These are phyloP conservation scores for Kwoniella bestiolae DNA, from an alignment of 768 basidiomycete species.

Conservation along the genomic window DNA sequence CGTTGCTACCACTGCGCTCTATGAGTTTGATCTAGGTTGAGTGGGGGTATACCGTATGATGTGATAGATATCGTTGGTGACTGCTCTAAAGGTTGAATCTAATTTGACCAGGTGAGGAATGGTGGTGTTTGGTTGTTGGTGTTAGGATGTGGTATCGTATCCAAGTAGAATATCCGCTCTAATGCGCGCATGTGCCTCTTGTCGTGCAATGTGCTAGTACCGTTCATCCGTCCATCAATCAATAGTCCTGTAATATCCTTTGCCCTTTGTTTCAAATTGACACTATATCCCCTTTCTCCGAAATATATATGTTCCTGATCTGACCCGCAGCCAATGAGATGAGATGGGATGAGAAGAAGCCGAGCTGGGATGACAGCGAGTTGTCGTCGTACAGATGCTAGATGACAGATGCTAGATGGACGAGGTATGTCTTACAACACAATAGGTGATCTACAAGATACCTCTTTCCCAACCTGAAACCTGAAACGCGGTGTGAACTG, in stretches of 20 bases:
- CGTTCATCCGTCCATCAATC: not conserved
- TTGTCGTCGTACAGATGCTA: too few species aligned
- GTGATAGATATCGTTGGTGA: too few species aligned
- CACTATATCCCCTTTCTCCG: not conserved
- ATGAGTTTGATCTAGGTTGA: too few species aligned
- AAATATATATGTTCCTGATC: not conserved
- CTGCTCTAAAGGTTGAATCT: too few species aligned
- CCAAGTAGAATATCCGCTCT: not conserved
- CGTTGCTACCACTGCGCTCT: too few species aligned
- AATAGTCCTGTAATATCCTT: not conserved
- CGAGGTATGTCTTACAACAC: not conserved
- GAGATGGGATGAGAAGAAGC: not conserved
- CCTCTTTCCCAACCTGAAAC: not conserved
- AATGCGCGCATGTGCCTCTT: too few species aligned
- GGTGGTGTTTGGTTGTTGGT: not conserved
- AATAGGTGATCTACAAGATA: slow-evolving; percentile 8
- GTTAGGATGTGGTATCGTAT: too few species aligned
- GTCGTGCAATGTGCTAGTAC: too few species aligned
- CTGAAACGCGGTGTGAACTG: not conserved
- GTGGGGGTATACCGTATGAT: too few species aligned
- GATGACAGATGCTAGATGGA: too few species aligned
- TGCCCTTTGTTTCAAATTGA: not conserved
- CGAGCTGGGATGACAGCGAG: too few species aligned
- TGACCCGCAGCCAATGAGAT: not conserved
- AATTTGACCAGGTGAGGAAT: not conserved